Percentiles rank a stretch among this genome's conserved stretches.
Conservation (phyloP, 1,284 basidiomycete genomes). For the Peniophora sp. region DNA sequence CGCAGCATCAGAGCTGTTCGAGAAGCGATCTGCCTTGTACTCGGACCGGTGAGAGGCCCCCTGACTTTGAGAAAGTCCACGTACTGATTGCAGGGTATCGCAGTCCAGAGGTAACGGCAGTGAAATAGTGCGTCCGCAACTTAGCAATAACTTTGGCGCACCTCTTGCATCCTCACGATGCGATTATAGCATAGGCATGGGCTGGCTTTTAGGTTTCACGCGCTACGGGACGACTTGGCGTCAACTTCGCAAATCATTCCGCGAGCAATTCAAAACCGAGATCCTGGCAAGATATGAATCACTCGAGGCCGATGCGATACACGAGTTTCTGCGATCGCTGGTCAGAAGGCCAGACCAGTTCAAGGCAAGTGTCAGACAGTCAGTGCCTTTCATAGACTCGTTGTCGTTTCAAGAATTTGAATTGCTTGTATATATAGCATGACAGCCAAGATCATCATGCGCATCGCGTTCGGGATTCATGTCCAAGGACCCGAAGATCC, state of each 20-base stretch:
- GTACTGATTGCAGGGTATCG: neutral
- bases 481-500: neutral
- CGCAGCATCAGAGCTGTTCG: slow-evolving; percentile 3
- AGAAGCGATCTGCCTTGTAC: slow-evolving; percentile 5
- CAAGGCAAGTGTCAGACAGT: neutral
- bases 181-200: slow-evolving; percentile 29
- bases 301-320: neutral
- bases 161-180: too few species aligned
- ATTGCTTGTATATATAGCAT: neutral
- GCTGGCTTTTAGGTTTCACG: slow-evolving; percentile 25
- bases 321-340: neutral
- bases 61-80: neutral
- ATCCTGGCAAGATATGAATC: neutral
- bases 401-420: neutral
- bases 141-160: too few species aligned
- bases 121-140: neutral
- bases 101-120: neutral
- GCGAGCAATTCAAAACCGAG: slow-evolving; percentile 18
- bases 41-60: slow-evolving; percentile 3
- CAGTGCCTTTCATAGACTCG: neutral
- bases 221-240: slow-evolving; percentile 35
- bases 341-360: neutral
- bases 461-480: neutral
- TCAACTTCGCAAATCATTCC: slow-evolving; percentile 25
- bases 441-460: neutral